Percentiles rank a stretch among this genome's conserved stretches.
Evolutionary conservation across 768 basidiomycete genomes (phyloP).

Genomic region (Pleurotus giganteus): DNA sequence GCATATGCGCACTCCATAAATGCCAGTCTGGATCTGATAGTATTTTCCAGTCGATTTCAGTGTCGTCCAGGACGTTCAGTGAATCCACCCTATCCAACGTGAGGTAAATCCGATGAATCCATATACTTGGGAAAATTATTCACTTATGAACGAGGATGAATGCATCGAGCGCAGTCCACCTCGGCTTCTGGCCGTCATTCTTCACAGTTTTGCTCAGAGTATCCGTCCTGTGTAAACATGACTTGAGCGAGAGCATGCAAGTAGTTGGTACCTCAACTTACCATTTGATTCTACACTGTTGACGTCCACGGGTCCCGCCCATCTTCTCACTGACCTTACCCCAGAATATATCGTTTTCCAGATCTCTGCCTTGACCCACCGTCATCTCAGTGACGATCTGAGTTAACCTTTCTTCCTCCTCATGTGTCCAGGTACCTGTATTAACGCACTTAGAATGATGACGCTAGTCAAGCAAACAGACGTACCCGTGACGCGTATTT

Average conservation of each 20-base stretch:
- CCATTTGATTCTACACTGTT: constrained; percentile 91
- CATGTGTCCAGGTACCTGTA: constrained; percentile 70
- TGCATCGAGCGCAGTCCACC: constrained; percentile 77
- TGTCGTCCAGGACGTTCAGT: constrained; percentile 72
- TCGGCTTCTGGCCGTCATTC: constrained; percentile 63
- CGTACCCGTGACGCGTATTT: constrained; percentile 58
- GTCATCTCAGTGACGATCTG: constrained; percentile 77
- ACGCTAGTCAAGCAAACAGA: not conserved
- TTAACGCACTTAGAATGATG: not conserved
- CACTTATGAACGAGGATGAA: constrained; percentile 83
- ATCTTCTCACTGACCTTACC: constrained; percentile 71
- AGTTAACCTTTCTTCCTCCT: constrained; percentile 75
- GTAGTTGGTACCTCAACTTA: constrained; percentile 23
- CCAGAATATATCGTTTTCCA: constrained; percentile 85
- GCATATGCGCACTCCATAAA: constrained; percentile 76
- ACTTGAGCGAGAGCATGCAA: not conserved
- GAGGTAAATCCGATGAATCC: constrained; percentile 1
- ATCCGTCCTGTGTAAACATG: constrained; percentile 58
- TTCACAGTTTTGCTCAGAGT: constrained; percentile 70
- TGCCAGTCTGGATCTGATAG: constrained; percentile 78
- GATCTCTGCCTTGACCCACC: constrained; percentile 63
- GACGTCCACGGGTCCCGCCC: constrained; percentile 72
- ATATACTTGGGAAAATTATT: constrained; percentile 17
- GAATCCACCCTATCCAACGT: constrained; percentile 58
- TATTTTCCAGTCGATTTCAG: constrained; percentile 83